Evolutionary conservation across 805 yeast genomes (phyloP).

Genomic region (Metschnikowia noctiluminum): DNA sequence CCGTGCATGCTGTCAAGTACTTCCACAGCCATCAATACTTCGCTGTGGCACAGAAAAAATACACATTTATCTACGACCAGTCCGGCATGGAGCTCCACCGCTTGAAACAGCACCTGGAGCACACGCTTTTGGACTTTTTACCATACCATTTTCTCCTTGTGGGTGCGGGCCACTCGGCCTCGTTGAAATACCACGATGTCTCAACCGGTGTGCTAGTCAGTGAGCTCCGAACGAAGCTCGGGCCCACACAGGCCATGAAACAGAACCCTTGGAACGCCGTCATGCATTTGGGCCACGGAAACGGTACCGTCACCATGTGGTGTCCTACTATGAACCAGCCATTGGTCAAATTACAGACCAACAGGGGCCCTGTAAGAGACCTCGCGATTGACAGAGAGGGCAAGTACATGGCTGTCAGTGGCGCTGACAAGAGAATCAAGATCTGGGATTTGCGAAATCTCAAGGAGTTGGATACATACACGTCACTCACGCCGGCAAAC

Average conservation of each 20-base stretch:
- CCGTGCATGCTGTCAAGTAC: conserved; percentile 85
- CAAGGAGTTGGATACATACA: conserved; percentile 67
- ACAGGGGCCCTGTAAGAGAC: conserved; percentile 85
- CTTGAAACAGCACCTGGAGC: conserved; percentile 84
- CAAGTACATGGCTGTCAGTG: conserved; percentile 87
- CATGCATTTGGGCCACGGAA: conserved; percentile 87
- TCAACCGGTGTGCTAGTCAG: conserved; percentile 86
- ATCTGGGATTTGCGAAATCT: conserved; percentile 92
- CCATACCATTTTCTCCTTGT: conserved; percentile 90
- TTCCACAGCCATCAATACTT: conserved; percentile 89
- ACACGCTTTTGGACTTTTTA: conserved; percentile 75
- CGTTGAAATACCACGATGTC: conserved; percentile 88
- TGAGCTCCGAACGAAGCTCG: conserved; percentile 81
- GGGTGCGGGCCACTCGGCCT: conserved; percentile 87
- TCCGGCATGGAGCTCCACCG: conserved; percentile 91
- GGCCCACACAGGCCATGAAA: conserved; percentile 84
- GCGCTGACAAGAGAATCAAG: conserved; percentile 79
- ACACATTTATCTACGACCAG: conserved; percentile 87
- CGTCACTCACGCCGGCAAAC: conserved; percentile 80
- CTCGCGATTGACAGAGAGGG: conserved; percentile 90
- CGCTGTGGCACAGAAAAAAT: conserved; percentile 96
- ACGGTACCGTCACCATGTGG: conserved; percentile 93
- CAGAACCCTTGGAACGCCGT: conserved; percentile 97
- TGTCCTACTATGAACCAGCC: conserved; percentile 86
- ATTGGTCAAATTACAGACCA: conserved; percentile 72